Base-by-base conservation (phyloP, 129 eudicot species). In the Flaveria sonorensis region DNA sequence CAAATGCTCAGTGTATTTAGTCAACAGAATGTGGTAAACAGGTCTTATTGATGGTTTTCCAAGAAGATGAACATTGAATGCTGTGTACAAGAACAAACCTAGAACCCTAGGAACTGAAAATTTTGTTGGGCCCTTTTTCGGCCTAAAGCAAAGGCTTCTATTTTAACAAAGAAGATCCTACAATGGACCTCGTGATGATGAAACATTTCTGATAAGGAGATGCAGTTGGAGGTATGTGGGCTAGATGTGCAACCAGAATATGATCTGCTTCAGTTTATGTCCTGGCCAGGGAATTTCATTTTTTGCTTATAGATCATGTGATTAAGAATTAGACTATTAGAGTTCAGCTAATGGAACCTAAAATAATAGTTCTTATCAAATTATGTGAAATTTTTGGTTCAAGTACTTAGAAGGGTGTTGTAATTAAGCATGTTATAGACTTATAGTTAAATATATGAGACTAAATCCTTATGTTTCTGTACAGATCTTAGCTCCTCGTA, bases 401-500 rank as follows among this genome's bases (percentile, higher is more conserved):
- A 18, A 70, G 63, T 45, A 10, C 18, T 57, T 45, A 43, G 52
- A 78, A 30, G 23, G 75, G 43, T 21, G 57, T 36, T 46, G 26
- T 57, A 7, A 23, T 57, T 26, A 57, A 57, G 47, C 53, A 47
- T 71, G 32, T 7, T 71, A 18, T n/a, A n/a, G n/a, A n/a, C n/a
- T n/a, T n/a, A n/a, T 61, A 51, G 64, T 32, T 47, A 13, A 14
- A 30, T 71, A 15, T 61, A 30, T 16, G 48, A 14, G 23, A 56
- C 28, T 4, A 66, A 24, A 57, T 73, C 74, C 1, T 74, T 59
- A 26, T 48, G 30, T 71, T 74, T 80, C 7, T 13, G 75, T 61
- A 26, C 91, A 95, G 99, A 85, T 95, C 70, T 81, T 95, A 62
- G 99, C 97, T 75, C 94, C 99, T 36, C 92, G 99, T 56, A 79